Evolutionary conservation across 495 filamentous ascomycete species (phyloP).

Genomic region (Neurospora sp.): DNA sequence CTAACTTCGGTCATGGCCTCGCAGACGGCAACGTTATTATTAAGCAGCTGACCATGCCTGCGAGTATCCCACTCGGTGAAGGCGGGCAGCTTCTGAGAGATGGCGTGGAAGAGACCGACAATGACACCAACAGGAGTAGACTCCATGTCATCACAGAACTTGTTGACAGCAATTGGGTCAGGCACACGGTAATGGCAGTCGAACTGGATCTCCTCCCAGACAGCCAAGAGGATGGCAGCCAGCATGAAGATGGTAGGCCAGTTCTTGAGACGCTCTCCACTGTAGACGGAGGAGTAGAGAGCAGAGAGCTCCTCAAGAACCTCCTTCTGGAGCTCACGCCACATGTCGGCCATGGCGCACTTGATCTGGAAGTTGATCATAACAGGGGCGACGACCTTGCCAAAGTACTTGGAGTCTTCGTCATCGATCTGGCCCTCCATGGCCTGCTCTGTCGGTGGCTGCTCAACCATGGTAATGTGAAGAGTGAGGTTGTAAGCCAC

Average conservation of each 20-base stretch:
- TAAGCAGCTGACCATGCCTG: slow-evolving; percentile 75
- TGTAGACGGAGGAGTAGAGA: slow-evolving; percentile 88
- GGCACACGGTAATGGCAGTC: slow-evolving; percentile 88
- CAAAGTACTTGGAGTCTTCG: slow-evolving; percentile 65
- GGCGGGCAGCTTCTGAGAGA: slow-evolving; percentile 84
- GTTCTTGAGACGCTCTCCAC: slow-evolving; percentile 86
- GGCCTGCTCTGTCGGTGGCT: slow-evolving; percentile 66
- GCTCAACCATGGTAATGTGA: slow-evolving; percentile 86
- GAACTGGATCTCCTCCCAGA: slow-evolving; percentile 97
- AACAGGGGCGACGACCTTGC: slow-evolving; percentile 82
- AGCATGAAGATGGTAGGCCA: slow-evolving; percentile 97
- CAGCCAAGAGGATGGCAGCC: slow-evolving; percentile 76
- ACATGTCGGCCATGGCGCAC: slow-evolving; percentile 87
- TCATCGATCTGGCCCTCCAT: slow-evolving; percentile 74
- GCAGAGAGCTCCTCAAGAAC: slow-evolving; percentile 82
- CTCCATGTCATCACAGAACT: slow-evolving; percentile 94
- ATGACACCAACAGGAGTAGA: slow-evolving; percentile 87
- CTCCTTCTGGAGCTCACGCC: slow-evolving; percentile 91
- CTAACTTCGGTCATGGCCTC: slow-evolving; percentile 90
- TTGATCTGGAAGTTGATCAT: slow-evolving; percentile 99
- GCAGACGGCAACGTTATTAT: slow-evolving; percentile 82
- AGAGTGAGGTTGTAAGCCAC: slow-evolving; percentile 87
- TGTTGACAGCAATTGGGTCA: slow-evolving; percentile 69
- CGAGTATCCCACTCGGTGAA: slow-evolving; percentile 86
- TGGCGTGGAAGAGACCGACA: slow-evolving; percentile 87